Evolutionary conservation across 495 filamentous ascomycete genomes (phyloP).

Genomic region (Hypoxylon lienhwacheense): DNA sequence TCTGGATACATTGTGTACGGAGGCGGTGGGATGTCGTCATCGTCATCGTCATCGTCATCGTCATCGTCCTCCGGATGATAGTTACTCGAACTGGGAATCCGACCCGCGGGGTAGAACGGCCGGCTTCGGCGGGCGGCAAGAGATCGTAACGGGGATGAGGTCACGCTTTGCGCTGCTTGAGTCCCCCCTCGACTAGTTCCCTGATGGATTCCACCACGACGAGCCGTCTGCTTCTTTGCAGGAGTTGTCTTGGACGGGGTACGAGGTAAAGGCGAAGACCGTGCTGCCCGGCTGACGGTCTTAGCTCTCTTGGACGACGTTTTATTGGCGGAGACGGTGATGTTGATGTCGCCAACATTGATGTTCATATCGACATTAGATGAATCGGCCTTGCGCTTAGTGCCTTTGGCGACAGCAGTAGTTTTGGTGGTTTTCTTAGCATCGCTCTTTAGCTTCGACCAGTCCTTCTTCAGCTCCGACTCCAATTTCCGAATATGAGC

Average conservation of each 20-base stretch:
- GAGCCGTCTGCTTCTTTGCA: slow-evolving; percentile 13
- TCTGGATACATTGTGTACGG: slow-evolving; percentile 30
- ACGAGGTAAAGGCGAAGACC: slow-evolving; percentile 3
- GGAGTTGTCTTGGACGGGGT: slow-evolving; percentile 18
- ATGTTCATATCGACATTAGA: slow-evolving; percentile 28
- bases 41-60: slow-evolving; percentile 7
- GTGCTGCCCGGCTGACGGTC: slow-evolving; percentile 15
- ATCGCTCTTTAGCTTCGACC: slow-evolving; percentile 49
- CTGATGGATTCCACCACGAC: slow-evolving; percentile 28
- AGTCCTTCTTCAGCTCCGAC: slow-evolving; percentile 57
- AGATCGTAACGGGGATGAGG: background rate
- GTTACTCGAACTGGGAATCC: background rate
- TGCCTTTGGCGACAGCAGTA: slow-evolving; percentile 3
- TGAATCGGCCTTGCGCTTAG: slow-evolving; percentile 42
- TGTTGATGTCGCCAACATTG: slow-evolving; percentile 29
- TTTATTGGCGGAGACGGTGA: slow-evolving; percentile 28
- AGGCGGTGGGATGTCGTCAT: slow-evolving; percentile 32
- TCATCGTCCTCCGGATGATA: background rate
- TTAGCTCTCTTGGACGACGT: slow-evolving; percentile 29
- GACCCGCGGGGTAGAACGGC: background rate
- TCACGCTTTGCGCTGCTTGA: background rate
- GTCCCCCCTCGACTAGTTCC: slow-evolving; percentile 8
- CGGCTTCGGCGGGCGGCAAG: slow-evolving; percentile 7
- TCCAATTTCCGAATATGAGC: slow-evolving; percentile 45
- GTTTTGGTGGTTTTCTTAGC: slow-evolving; percentile 44